Evolutionary conservation across 441 rosid species (phyloP), one percentile per base, ranked within the genome.

Genomic region (Populus hybrid): DNA sequence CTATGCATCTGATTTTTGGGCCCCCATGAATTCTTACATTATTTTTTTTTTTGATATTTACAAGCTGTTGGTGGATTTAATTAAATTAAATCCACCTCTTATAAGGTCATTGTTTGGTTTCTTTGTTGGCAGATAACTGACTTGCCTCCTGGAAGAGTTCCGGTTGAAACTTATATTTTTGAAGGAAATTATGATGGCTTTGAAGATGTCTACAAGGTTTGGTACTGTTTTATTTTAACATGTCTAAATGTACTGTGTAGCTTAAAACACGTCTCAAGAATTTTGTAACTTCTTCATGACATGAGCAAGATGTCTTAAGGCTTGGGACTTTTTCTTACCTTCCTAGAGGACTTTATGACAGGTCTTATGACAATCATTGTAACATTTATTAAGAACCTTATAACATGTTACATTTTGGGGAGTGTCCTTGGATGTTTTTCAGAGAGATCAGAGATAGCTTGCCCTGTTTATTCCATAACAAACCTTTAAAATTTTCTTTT

Each of bases 81-180:
- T 64, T 74, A 36, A 29, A 36, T 74, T 74, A n/a, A n/a, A n/a
- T n/a, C n/a, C 73, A 65, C 26, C 66, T 63, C 33, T 64, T 67
- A 36, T 76, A 11, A 24, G 68, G 40, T 45, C 65, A 10, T 69
- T 73, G 64, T 69, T 64, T 68, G 72, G 31, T 79, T 78, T 36
- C 69, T 65, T 56, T 18, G 10, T 72, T 84, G 77, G 77, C 91
- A 94, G 99, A 96, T 96, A 79, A 96, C 94, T 79, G 94, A 86
- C 84, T 83, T 96, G 83, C 99, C 98, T 81, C 91, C 97, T 23
- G 99, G 99, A 83, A 89, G 99, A 84, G 83, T 86, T 81, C 98
- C 98, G 11, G 92, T 94, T 80, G 92, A 94, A 84, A 96, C 98
- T 21, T 81, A 82, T 77, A 84, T 86, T 42, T 78, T 93, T 53